Base-by-base conservation (phyloP, 768 basidiomycete species). In the Hypholoma sublateritium region DNA sequence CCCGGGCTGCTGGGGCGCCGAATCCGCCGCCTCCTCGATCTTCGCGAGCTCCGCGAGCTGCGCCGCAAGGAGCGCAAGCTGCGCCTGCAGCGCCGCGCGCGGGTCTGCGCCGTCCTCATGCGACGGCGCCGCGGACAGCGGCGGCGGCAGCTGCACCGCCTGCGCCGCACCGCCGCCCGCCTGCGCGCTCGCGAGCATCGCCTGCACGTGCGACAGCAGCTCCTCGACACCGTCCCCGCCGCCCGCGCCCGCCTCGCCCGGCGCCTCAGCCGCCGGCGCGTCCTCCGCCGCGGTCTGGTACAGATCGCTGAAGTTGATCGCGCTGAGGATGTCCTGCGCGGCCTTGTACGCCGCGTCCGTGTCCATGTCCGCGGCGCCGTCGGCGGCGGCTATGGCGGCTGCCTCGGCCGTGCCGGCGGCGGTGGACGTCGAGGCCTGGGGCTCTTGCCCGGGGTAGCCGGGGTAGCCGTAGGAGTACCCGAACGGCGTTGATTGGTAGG, bases 291-390 rank as follows among this genome's bases (percentile, higher is more conserved):
- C 66, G 46, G 80, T 58, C 53, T 80, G 76, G 25, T 82, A 69
- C 24, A 87, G 69, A 19, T 72, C 74, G 4, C 82, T 84, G 63
- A 89, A 88, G 67, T 89, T 88, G 71, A 91, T 88, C 3, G 88
- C 88, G 62, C 86, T 83, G 52, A 91, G 76, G 46, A 91, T 91
- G 59, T 82, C 87, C 64, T 90, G 87, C 7, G 89, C 89, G 0
- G 89, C 88, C 65, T 88, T 84, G 80, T 88, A 90, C 12, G 87
- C 86, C 57, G 88, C 85, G 57, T 75, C 76, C n/a, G 75, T 77
- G 45, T 80, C 77, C 56, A 62, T 67, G 48, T 76, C 75, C 3
- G 65, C 55, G 17, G 60, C 44, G 12, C 64, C 37, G 42, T 66
- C 45, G 19, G 58, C 14, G 7, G 56, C 41, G 8, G 62, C 19